A percentile compares a stretch with the other conserved stretches of the same genome.
Evolutionary conservation across 805 yeast species (phyloP).

Genomic region (Starmerella vaccinii): DNA sequence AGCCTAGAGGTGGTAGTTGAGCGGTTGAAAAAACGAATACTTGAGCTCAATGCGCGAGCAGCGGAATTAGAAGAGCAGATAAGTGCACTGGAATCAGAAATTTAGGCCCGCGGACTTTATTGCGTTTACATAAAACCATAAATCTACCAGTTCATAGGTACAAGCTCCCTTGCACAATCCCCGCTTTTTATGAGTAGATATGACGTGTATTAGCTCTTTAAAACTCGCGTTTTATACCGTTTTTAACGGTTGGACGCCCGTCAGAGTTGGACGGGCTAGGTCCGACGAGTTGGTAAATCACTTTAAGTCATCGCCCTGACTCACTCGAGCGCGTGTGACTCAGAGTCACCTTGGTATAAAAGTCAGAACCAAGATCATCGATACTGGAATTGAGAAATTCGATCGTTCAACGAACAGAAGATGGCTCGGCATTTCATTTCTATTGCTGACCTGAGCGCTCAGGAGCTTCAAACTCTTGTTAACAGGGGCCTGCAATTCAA

Average conservation of each 20-base stretch:
- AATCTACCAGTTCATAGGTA: no score
- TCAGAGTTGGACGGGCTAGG: no score
- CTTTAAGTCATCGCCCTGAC: not conserved
- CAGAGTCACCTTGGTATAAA: not conserved
- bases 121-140: no score
- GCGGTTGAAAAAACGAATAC: not conserved
- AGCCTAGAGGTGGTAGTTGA: not conserved
- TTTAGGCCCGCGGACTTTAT: not conserved
- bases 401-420: no score
- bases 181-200: no score
- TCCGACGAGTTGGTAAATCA: no score
- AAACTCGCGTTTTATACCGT: no score
- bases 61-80: not conserved
- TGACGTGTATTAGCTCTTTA: no score
- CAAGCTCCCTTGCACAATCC: no score
- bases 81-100: not conserved
- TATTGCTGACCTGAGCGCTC: constrained; percentile 63
- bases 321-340: not conserved
- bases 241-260: no score
- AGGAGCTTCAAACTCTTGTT: constrained; percentile 64
- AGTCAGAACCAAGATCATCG: no score
- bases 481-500: constrained; percentile 64
- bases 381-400: no score
- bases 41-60: not conserved
- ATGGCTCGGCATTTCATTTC: constrained; percentile 56